phyloP scores from a whole-genome alignment of 1,139 yeast species.

The Saccharomyces pastorianus region DNA sequence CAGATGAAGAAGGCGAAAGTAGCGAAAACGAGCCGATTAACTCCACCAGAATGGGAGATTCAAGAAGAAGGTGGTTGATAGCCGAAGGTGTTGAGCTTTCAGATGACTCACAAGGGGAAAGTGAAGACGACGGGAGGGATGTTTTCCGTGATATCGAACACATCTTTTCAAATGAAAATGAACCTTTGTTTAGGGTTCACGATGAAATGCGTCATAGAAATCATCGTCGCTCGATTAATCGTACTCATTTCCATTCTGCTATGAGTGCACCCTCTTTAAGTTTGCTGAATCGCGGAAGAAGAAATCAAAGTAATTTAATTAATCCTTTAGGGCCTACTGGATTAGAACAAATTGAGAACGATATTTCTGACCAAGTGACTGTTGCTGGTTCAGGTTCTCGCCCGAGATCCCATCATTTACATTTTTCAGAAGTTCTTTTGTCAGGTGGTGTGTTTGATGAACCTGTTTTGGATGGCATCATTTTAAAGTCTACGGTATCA shows the following conservation, averaged over 20 bases:
- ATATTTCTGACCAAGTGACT: conserved; percentile 23
- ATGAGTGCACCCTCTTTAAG: conserved; percentile 25
- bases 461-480: conserved; percentile 26
- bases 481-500: conserved; percentile 51
- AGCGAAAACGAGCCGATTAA: conserved; percentile 11
- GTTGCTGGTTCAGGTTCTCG: conserved; percentile 23
- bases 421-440: conserved; percentile 26
- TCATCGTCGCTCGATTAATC: conserved; percentile 16
- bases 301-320: conserved; percentile 25
- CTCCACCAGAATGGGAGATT: conserved; percentile 9
- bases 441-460: conserved; percentile 29
- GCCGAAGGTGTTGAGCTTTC: conserved; percentile 28
- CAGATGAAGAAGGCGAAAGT: conserved; percentile 26
- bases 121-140: conserved; percentile 28
- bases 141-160: conserved; percentile 30
- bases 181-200: conserved; percentile 25
- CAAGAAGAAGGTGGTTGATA: conserved; percentile 27
- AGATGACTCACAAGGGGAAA: conserved; percentile 25
- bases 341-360: conserved; percentile 30
- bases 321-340: conserved; percentile 31
- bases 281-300: conserved; percentile 22
- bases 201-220: conserved; percentile 14
- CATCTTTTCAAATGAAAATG: conserved; percentile 25
- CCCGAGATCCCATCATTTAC: conserved; percentile 21
- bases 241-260: conserved; percentile 19